phyloP scores from a whole-genome alignment of 2,329 filamentous ascomycete genomes.

The Herpotrichia juniperi region DNA sequence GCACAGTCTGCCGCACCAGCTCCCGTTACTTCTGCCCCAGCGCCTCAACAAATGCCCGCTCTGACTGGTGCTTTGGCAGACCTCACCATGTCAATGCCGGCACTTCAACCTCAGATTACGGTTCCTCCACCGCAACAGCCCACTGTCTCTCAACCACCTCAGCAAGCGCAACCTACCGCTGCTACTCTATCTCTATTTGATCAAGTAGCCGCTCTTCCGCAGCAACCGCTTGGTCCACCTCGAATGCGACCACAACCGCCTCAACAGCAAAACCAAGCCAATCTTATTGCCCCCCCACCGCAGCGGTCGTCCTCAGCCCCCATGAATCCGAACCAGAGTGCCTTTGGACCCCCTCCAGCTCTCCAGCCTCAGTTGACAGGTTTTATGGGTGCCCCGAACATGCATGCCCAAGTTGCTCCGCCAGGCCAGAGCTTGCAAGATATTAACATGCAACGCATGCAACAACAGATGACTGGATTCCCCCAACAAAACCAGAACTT shows the following conservation, averaged over 20 bases:
- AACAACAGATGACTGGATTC: conserved; percentile 50
- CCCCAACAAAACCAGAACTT: conserved; percentile 42
- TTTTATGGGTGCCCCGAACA: conserved; percentile 53
- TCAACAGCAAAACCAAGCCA: conserved; percentile 63
- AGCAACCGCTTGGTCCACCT: conserved; percentile 48
- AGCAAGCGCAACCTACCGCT: conserved; percentile 52
- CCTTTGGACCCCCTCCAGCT: conserved; percentile 72
- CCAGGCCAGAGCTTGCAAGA: conserved; percentile 80
- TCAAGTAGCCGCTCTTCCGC: conserved; percentile 42
- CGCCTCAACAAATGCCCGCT: conserved; percentile 28
- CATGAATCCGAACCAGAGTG: conserved; percentile 71
- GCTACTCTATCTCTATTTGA: conserved; percentile 44
- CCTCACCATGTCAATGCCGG: conserved; percentile 67
- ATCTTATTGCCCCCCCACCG: conserved; percentile 78
- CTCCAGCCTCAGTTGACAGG: conserved; percentile 88
- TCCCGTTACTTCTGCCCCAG: conserved; percentile 5
- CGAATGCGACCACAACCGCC: conserved; percentile 76
- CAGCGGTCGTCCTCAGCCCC: conserved; percentile 86
- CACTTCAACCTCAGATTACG: conserved; percentile 43
- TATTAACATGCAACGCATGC: conserved; percentile 57
- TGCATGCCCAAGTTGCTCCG: conserved; percentile 69
- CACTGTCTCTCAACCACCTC: conserved; percentile 45
- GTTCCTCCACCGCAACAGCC: conserved; percentile 52
- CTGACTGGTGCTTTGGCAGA: conserved; percentile 72
- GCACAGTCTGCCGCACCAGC: conserved; percentile 3